phyloP scores from a whole-genome alignment of 106 monocot genomes.

The Dendrobium nobile region DNA sequence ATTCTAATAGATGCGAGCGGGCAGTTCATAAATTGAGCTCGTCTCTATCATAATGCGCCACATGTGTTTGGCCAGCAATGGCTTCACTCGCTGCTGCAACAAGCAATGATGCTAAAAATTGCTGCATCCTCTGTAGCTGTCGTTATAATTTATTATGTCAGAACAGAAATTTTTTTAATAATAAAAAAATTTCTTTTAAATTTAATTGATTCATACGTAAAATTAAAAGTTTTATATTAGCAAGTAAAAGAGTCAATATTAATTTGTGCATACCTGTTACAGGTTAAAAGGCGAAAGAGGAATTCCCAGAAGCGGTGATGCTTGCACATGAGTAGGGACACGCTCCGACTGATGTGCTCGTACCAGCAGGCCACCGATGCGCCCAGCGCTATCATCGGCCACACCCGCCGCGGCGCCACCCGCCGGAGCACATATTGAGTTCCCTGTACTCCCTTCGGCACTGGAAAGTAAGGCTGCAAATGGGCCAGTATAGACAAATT shows the following conservation, averaged over 20 bases:
- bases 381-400: conserved; percentile 18
- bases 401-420: conserved; percentile 22
- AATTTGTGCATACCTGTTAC: conserved; percentile 7
- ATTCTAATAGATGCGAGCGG: too few species aligned
- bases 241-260: not conserved
- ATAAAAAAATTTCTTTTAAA: too few species aligned
- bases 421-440: conserved; percentile 19
- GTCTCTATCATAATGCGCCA: too few species aligned
- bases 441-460: conserved; percentile 14
- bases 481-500: not conserved
- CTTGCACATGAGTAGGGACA: conserved; percentile 18
- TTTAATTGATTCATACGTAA: too few species aligned
- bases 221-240: too few species aligned
- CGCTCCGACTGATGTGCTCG: conserved; percentile 20
- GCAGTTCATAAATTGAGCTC: too few species aligned
- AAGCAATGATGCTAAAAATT: too few species aligned
- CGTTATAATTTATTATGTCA: not conserved
- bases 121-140: not conserved
- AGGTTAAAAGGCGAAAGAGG: conserved; percentile 16
- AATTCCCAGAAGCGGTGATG: conserved; percentile 22
- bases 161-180: not conserved
- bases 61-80: too few species aligned
- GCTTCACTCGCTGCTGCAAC: too few species aligned
- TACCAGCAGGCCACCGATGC: conserved; percentile 24
- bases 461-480: conserved; percentile 19